A percentile compares a stretch with the other conserved stretches of the same genome.
phyloP scores from a whole-genome alignment of 495 filamentous ascomycete species.

The Hyaloscypha finlandica region DNA sequence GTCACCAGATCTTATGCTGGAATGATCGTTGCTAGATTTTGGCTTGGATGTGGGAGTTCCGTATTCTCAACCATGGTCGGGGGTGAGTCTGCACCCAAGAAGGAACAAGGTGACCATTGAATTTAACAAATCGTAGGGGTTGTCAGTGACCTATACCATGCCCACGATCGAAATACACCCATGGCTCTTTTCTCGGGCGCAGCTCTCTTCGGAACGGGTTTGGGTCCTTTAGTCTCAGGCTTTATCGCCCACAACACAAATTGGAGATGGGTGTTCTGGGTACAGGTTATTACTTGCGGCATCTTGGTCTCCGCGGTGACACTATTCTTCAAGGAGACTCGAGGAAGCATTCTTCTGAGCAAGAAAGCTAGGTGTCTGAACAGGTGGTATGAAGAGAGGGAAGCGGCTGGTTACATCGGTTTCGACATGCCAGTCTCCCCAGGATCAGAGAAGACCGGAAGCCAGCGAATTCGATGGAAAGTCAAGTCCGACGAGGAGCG shows the following conservation, averaged over 20 bases:
- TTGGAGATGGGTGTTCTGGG: constrained; percentile 92
- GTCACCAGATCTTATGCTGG: constrained; percentile 69
- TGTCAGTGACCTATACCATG: constrained; percentile 83
- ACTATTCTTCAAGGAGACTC: constrained; percentile 77
- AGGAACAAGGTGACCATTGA: too few relatives aligned
- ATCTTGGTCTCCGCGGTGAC: constrained; percentile 62
- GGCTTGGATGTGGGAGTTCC: constrained; percentile 71
- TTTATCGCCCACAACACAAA: constrained; percentile 64
- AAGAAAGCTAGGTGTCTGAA: constrained; percentile 76
- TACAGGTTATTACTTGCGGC: constrained; percentile 73
- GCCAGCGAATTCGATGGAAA: constrained; percentile 76
- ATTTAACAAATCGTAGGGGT: constrained; percentile 52
- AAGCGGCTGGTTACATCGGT: constrained; percentile 65
- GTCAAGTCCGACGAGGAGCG: constrained; percentile 83
- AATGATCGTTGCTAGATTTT: constrained; percentile 75
- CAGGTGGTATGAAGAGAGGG: constrained; percentile 74
- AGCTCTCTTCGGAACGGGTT: constrained; percentile 78
- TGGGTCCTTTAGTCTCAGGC: constrained; percentile 73
- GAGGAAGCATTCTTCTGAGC: constrained; percentile 78
- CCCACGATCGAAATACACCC: constrained; percentile 78
- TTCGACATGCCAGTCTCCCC: constrained; percentile 46
- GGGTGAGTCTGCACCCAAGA: too few relatives aligned
- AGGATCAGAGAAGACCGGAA: constrained; percentile 23
- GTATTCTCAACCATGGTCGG: constrained; percentile 94
- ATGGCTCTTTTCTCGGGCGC: constrained; percentile 84